Conservation (phyloP, 805 yeast species). For the Candida rishiriensis region DNA sequence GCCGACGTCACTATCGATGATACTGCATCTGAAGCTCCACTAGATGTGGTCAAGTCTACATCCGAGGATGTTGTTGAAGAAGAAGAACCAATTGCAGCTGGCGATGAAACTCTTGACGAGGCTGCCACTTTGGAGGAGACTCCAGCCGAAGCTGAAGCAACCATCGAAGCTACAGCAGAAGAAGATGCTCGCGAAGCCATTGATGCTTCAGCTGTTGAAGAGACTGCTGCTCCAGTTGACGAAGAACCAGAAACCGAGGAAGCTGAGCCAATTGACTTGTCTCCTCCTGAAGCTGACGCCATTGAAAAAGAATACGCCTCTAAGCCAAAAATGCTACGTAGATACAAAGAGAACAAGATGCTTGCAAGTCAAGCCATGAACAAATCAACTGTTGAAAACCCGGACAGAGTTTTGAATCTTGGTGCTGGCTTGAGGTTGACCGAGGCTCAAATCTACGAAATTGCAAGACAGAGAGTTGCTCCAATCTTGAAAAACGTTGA, state of each 20-base stretch:
- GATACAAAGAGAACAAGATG: slow-evolving; percentile 45
- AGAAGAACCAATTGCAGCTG: slow-evolving; percentile 8
- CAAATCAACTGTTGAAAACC: slow-evolving; percentile 40
- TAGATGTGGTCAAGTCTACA: slow-evolving; percentile 5
- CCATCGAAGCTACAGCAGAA: slow-evolving; percentile 6
- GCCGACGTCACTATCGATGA: slow-evolving; percentile 5
- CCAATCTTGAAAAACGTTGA: slow-evolving; percentile 50
- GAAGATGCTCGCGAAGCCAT: slow-evolving; percentile 10
- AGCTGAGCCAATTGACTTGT: slow-evolving; percentile 21
- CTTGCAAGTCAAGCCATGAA: slow-evolving; percentile 44
- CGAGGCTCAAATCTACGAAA: slow-evolving; percentile 50
- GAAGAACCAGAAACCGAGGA: slow-evolving; percentile 26
- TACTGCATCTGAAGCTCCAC: slow-evolving; percentile 12
- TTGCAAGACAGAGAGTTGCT: slow-evolving; percentile 51
- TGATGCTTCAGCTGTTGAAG: slow-evolving; percentile 10
- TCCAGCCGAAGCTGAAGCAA: slow-evolving; percentile 6
- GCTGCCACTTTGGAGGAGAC: slow-evolving; percentile 8
- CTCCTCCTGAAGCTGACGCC: slow-evolving; percentile 31
- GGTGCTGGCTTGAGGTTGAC: slow-evolving; percentile 53
- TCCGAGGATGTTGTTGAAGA: slow-evolving; percentile 14
- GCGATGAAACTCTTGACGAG: slow-evolving; percentile 5
- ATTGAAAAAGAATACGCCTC: slow-evolving; percentile 36
- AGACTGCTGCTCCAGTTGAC: slow-evolving; percentile 3
- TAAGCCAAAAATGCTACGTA: slow-evolving; percentile 44
- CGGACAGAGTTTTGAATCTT: slow-evolving; percentile 44